phyloP scores from a whole-genome alignment of 2,329 filamentous ascomycete genomes.

The Fonsecaea multimorphosa region DNA sequence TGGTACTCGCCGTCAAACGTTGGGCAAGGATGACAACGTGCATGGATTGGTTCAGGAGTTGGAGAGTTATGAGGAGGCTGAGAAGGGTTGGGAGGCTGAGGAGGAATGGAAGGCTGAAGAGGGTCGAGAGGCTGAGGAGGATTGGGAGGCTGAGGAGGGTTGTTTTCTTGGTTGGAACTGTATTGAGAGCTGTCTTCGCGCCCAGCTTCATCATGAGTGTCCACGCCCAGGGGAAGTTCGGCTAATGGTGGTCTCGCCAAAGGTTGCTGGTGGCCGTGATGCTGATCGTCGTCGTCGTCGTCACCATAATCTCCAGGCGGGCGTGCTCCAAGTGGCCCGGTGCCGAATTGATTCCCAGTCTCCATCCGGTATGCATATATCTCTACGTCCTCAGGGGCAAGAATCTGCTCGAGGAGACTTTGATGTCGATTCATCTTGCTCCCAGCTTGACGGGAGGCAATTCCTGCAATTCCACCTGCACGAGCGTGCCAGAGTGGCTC shows the following conservation, averaged over 20 bases:
- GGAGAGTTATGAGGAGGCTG: background rate
- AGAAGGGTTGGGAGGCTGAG: background rate
- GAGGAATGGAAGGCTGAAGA: too few species aligned
- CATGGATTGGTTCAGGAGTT: background rate
- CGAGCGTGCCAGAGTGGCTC: background rate
- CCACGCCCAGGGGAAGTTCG: background rate
- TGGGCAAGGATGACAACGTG: slow-evolving; percentile 29
- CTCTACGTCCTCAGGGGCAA: background rate
- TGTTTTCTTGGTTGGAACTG: slow-evolving; percentile 9
- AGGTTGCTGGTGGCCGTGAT: background rate
- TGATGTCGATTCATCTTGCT: background rate
- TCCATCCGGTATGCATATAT: slow-evolving; percentile 1
- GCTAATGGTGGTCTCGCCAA: background rate
- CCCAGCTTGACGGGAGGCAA: background rate
- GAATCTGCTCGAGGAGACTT: background rate
- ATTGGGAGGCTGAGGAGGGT: background rate
- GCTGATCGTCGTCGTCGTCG: background rate
- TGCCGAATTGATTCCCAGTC: background rate
- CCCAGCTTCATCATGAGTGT: background rate
- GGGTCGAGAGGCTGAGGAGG: background rate
- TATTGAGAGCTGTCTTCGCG: background rate
- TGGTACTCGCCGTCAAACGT: slow-evolving; percentile 29
- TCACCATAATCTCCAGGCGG: background rate
- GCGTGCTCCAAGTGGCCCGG: background rate
- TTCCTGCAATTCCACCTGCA: background rate